A percentile compares a stretch with the other conserved stretches of the same genome.
phyloP scores from a whole-genome alignment of 106 monocot genomes.

The Alisma plantagoaquatica region DNA sequence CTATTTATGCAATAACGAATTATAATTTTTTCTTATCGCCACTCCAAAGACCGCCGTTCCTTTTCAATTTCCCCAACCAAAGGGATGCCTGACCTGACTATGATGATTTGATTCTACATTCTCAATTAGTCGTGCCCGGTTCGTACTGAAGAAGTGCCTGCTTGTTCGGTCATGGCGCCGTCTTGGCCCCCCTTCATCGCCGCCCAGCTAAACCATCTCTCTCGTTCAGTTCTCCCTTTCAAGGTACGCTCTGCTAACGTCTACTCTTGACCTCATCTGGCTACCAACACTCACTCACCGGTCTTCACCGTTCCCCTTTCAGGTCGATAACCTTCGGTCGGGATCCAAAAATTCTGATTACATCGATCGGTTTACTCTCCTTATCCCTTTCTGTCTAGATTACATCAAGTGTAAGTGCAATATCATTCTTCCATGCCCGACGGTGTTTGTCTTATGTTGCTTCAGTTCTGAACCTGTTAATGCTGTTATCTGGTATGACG shows the following conservation, averaged over 20 bases:
- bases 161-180: too few relatives aligned
- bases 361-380: conserved; percentile 69
- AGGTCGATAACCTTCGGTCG: conserved; percentile 71
- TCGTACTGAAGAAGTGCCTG: too few relatives aligned
- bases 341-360: conserved; percentile 36
- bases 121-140: too few relatives aligned
- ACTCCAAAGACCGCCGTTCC: too few relatives aligned
- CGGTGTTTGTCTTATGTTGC: neutral
- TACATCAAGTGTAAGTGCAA: conserved; percentile 54
- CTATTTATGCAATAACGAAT: too few relatives aligned
- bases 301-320: neutral
- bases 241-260: conserved; percentile 28
- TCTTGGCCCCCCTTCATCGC: conserved; percentile 56
- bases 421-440: neutral
- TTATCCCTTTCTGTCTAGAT: conserved; percentile 90
- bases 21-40: too few relatives aligned
- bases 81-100: too few relatives aligned
- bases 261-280: neutral
- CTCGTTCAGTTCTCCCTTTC: conserved; percentile 45
- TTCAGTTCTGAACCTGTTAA: neutral
- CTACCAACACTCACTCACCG: neutral
- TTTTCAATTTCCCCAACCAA: too few relatives aligned
- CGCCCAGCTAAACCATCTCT: conserved; percentile 57
- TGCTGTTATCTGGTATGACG: neutral
- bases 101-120: too few relatives aligned